phyloP scores from a whole-genome alignment of 257 asterid species.

The Parsonsia alboflavescens region DNA sequence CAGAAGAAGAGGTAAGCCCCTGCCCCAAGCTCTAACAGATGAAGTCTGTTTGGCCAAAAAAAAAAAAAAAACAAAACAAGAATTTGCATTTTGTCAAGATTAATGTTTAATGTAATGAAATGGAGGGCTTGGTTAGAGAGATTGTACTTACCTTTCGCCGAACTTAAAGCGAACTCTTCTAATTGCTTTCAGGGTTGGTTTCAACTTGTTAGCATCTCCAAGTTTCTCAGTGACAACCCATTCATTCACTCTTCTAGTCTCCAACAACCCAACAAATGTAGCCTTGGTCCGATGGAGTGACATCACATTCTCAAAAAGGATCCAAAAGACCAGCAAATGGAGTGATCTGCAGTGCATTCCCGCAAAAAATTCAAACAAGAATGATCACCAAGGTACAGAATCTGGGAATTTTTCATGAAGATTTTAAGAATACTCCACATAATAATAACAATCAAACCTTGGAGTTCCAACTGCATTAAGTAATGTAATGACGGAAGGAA shows the following conservation, averaged over 20 bases:
- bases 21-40: constrained; percentile 55
- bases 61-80: no score
- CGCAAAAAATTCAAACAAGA: no score
- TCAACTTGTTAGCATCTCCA: constrained; percentile 66
- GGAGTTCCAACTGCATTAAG: constrained; percentile 91
- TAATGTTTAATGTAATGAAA: no score
- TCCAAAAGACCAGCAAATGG: constrained; percentile 88
- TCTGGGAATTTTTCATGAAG: no score
- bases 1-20: constrained; percentile 70
- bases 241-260: constrained; percentile 84
- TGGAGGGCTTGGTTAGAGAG: no score
- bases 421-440: no score
- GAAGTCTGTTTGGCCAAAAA: constrained; percentile 51
- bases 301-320: constrained; percentile 92
- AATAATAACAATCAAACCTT: constrained; percentile 35
- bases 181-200: constrained; percentile 49
- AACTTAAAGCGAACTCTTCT: constrained; percentile 51
- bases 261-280: constrained; percentile 86
- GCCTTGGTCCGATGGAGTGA: constrained; percentile 88
- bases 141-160: constrained; percentile 48
- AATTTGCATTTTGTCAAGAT: neutral
- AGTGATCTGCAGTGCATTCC: constrained; percentile 63
- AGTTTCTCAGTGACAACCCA: constrained; percentile 96
- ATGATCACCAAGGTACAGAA: no score
- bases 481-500: constrained; percentile 70